Base-by-base conservation (phyloP, 257 asterid species). In the Solanum corneliomulleri region DNA sequence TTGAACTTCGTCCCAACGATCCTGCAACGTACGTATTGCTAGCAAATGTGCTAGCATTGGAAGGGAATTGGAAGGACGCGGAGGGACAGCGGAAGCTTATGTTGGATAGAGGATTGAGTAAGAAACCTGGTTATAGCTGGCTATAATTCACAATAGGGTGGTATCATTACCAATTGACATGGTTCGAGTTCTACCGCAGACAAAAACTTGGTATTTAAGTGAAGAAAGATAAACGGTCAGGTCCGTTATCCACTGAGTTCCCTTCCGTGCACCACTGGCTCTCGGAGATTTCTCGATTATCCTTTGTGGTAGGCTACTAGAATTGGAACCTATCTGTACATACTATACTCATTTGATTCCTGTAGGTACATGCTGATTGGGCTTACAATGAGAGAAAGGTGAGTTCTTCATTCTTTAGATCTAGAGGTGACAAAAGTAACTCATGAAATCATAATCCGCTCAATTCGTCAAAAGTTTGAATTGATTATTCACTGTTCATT, bases 41-140 rank as follows among this genome's bases (percentile, higher is more conserved):
- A 56, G 91, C 93, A 41, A 94, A 93, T 90, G 92, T 93, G 85
- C 77, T 94, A 88, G 94, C 96, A 2, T 85, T 29, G 10, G 95
- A 91, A 87, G 98, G 98, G 77, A 75, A 91, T 70, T 94, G 98
- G 97, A 45, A 87, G 13, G 95, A 90, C 62, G 94, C 93, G 37
- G 95, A 92, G 45, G 84, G 62, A 41, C 91, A 91, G 18, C 93
- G 95, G 56, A 92, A 85, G 87, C 84, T 90, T 14, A 91, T 93
- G 92, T 85, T 83, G 85, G 89, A 88, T 49, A 90, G 89, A 83
- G 90, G 93, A 49, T 91, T 92, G 90, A 89, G 85, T 83, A 94
- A 94, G 89, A 88, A 66, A 60, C 92, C 96, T 21, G 95, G 92
- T 49, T 86, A 56, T 90, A 94, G 95, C 84, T 85, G 96, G 94